Conservation (phyloP, 768 basidiomycete species). For the Kwoniella europaea region DNA sequence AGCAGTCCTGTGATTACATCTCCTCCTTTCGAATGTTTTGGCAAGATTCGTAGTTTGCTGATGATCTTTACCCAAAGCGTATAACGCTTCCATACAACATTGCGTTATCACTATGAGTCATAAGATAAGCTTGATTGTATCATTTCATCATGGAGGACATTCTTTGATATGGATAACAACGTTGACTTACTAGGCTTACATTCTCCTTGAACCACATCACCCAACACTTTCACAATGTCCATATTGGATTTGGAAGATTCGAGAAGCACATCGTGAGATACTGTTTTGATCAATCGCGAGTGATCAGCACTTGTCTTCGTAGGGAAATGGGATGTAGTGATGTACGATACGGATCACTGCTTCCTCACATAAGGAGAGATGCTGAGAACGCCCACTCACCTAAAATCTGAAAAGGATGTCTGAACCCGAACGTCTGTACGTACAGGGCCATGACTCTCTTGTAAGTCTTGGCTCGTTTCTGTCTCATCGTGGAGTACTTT, state of each 20-base stretch:
- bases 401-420: constrained; percentile 91
- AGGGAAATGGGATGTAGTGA: too few species aligned
- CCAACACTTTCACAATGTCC: constrained; percentile 72
- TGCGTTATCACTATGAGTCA: constrained; percentile 87
- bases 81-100: constrained; percentile 92
- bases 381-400: constrained; percentile 61
- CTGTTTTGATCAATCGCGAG: constrained; percentile 58
- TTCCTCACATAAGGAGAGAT: too few species aligned
- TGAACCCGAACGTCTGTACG: constrained; percentile 81
- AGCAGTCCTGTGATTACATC: constrained; percentile 92
- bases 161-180: constrained; percentile 34
- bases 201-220: constrained; percentile 70
- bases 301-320: not conserved
- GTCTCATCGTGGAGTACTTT: constrained; percentile 68
- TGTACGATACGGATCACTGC: too few species aligned
- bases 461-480: constrained; percentile 93
- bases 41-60: constrained; percentile 85
- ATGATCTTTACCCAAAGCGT: constrained; percentile 74
- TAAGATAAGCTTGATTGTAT: too few species aligned
- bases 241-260: constrained; percentile 70
- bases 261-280: constrained; percentile 84
- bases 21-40: constrained; percentile 88
- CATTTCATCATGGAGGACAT: too few species aligned
- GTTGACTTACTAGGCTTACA: constrained; percentile 83
- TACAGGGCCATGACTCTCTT: constrained; percentile 92